Base-by-base conservation (phyloP, 768 basidiomycete genomes). In the Pulveroboletus sp. region DNA sequence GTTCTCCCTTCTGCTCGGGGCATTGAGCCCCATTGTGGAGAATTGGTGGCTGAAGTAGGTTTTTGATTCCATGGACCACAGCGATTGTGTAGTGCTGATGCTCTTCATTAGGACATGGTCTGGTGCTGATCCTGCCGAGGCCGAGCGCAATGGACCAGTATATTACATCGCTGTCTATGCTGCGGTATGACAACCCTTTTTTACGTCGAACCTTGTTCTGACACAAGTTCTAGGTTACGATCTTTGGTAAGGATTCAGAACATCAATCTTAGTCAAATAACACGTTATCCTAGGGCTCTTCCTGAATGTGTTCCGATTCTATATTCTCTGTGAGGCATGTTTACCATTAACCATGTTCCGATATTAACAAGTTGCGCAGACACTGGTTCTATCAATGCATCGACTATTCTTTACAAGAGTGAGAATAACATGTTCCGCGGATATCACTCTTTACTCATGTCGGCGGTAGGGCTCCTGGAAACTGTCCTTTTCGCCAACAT, bases 401-500 rank as follows among this genome's bases (percentile, higher is more conserved):
- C 90, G 2, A 76, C 73, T 3, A 79, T 85, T 16, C 73, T 94
- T 13, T 91, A 95, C 69, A 74, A 88, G 62, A 72, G 85, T 85
- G 51, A 27, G 53, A 27, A 49, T n/a, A 20, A 43, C 19, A 12
- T 21, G 6, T 23, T 12, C 8, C 17, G 6, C 6, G 2, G 2
- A 34, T 47, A 23, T 17, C n/a, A 20, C 14, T 23, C n/a, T 21
- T 37, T 47, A 41, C 60, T 69, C 33, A 65, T 16, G 4, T 5
- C 14, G 31, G 33, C 23, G 11, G 39, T 21, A 57, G 80, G 74
- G 31, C 75, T 94, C 33, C 70, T 94, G 23, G 87, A 94, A 60
- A 67, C 83, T 1, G 84, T 95, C 3, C 72, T 97, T 1, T 94
- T 94, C 59, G 90, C 93, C 8, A 81, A 90, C 39, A 84, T 95